Base-by-base conservation (phyloP, 2,329 filamentous ascomycete species). In the Fusarium protoensiforme region DNA sequence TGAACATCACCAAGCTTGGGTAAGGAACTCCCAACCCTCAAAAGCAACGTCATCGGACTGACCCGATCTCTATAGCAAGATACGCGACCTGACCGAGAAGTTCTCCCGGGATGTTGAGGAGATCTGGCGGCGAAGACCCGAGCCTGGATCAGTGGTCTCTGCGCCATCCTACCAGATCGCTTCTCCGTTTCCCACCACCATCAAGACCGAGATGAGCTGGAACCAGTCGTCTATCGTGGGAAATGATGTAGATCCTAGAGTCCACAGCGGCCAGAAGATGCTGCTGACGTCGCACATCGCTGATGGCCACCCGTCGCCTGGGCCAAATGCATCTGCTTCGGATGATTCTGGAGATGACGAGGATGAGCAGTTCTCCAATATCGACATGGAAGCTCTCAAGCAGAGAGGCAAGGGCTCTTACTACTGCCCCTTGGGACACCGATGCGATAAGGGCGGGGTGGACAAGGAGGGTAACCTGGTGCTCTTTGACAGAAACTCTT, bases 401-500 rank as follows among this genome's bases (percentile, higher is more conserved):
- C 81, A 83, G 58, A 79, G 83, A 65, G 83, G 83, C 13, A 85
- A 84, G 64, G 83, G 83, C 10, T 75, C 74, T 13, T 81, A 85
- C 61, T 76, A 75, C 33, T 85, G 83, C 63, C 82, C 83, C 13
- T 77, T 83, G 24, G 79, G 78, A 9, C 58, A 61, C 43, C 77
- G 75, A 35, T 85, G 83, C 60, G 81, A 82, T 63, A 85, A 85
- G 69, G 83, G 83, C 33, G 83, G 83, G 31, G 81, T 84, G 43
- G 81, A 84, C 62, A 82, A 81, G 57, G 77, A 81, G 18, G 83
- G 83, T 11, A 78, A 79, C 9, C 76, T 84, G 16, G 78, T 84
- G 36, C 68, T 81, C 51, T 85, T 85, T 74, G 82, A 83, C 69
- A 81, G 83, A 58, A 84, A 85, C 68, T 85, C 83, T 63, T 83